Evolutionary conservation across 176 grass and related monocot species (phyloP), one percentile per base, ranked within the genome.

Genomic region (Pontederia paniculata): DNA sequence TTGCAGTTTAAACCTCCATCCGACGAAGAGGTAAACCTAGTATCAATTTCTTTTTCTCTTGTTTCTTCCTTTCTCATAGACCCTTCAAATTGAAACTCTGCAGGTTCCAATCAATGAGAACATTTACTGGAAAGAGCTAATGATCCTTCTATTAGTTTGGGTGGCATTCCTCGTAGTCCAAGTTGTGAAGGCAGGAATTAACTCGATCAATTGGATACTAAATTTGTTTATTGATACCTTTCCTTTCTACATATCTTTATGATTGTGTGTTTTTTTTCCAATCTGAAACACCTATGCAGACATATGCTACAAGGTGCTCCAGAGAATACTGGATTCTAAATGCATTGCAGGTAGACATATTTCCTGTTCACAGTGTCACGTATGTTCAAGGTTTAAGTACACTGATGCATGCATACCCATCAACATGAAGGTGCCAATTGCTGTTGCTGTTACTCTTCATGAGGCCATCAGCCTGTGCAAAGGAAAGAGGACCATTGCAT

Each of bases 241-340:
- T 37, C 0, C 0, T 28, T 58, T 8, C 10, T 9, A 58, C 25
- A 25, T 12, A 16, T 8, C 22, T 25, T 58, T 48, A 63, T 63
- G 18, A 63, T 43, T 45, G 9, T 43, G 28, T 17, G 18, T 11
- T 63, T 47, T 47, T 44, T 19, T 48, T n/a, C n/a, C n/a, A n/a
- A n/a, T n/a, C 10, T 48, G 18, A 46, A 45, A 63, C 10, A 37
- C 28, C 28, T 37, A 37, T 63, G 44, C 60, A 63, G 60, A 63
- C 60, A 17, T 63, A 63, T 63, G 60, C 60, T 44, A 63, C 43
- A 63, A 63, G 12, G 7, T 63, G 60, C 60, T 63, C 60, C 7
- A 63, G 45, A 48, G 60, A 48, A 43, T 63, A 63, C 60, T 63
- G 60, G 60, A 21, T 63, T 63, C 60, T 63, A 21, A 63, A 63